These are phyloP conservation scores for Canariomyces notabilis DNA, from an alignment of 2,329 filamentous ascomycete genomes.

Conservation along the genomic window DNA sequence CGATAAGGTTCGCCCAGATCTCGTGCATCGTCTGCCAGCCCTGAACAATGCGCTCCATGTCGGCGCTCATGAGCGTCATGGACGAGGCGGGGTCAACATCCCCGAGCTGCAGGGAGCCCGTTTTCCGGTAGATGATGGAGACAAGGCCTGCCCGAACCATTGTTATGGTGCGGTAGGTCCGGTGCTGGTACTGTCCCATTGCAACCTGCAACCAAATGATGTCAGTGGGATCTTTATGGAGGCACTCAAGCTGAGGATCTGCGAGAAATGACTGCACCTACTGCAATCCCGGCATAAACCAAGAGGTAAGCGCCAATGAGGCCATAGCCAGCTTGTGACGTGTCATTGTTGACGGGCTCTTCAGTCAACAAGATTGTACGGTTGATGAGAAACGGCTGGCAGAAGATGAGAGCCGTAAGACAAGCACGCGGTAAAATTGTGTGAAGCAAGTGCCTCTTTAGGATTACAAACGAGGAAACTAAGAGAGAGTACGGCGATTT, in stretches of 20 bases:
- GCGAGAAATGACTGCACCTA: conserved; percentile 24
- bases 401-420: conserved; percentile 38
- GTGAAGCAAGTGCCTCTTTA: conserved; percentile 29
- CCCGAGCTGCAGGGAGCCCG: conserved; percentile 30
- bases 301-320: conserved; percentile 38
- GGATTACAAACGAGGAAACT: conserved; percentile 26
- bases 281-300: conserved; percentile 39
- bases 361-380: conserved; percentile 31
- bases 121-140: conserved; percentile 47
- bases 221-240: neutral
- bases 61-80: conserved; percentile 44
- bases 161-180: conserved; percentile 33
- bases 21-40: conserved; percentile 45
- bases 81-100: conserved; percentile 36
- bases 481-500: conserved; percentile 25
- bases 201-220: conserved; percentile 21
- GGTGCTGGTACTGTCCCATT: conserved; percentile 32
- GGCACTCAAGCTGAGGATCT: no score
- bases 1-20: conserved; percentile 55
- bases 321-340: conserved; percentile 30
- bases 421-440: conserved; percentile 35
- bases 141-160: conserved; percentile 34
- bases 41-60: conserved; percentile 38
- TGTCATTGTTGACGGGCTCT: conserved; percentile 24
- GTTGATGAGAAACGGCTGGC: conserved; percentile 42